These are phyloP conservation scores for Chlamydomonas asymmetrica DNA, from an alignment of 139 green algal species.

Conservation along the genomic window DNA sequence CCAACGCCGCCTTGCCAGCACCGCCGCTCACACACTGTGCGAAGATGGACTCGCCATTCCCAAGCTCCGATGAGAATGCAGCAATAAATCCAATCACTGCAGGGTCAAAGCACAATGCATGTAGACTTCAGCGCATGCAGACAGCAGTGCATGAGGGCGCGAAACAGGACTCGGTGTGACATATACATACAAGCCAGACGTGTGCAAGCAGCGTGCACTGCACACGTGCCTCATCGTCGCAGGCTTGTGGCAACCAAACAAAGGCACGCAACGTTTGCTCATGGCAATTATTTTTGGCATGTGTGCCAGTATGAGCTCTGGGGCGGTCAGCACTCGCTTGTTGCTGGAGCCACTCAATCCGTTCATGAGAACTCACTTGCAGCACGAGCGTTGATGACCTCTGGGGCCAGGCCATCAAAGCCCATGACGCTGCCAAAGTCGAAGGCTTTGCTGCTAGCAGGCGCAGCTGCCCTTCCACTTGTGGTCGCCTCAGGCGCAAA, in stretches of 20 bases:
- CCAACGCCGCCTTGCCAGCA: background rate
- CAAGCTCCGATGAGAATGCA: constrained; percentile 25
- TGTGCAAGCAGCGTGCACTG: background rate
- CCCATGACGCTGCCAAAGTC: constrained; percentile 12
- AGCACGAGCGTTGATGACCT: constrained; percentile 51
- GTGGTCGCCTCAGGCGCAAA: background rate
- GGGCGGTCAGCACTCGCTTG: too few relatives aligned
- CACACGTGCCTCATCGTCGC: background rate
- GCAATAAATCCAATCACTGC: constrained; percentile 29
- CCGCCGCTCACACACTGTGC: constrained; percentile 21
- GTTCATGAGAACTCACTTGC: constrained; percentile 40
- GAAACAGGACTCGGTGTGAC: background rate
- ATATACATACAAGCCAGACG: background rate
- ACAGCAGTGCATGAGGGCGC: background rate
- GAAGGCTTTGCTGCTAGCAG: background rate
- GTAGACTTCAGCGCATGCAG: background rate
- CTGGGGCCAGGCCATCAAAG: constrained; percentile 41
- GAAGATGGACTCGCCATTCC: constrained; percentile 22
- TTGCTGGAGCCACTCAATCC: too few relatives aligned
- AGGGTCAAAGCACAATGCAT: background rate
- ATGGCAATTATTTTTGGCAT: background rate
- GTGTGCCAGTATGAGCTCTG: too few relatives aligned
- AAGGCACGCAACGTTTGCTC: background rate
- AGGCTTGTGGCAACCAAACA: background rate
- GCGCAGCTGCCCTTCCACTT: background rate